A percentile compares a stretch with the other conserved stretches of the same genome.
phyloP scores from a whole-genome alignment of 192 early-diverging fungal genomes.

The Coemansia sp. region DNA sequence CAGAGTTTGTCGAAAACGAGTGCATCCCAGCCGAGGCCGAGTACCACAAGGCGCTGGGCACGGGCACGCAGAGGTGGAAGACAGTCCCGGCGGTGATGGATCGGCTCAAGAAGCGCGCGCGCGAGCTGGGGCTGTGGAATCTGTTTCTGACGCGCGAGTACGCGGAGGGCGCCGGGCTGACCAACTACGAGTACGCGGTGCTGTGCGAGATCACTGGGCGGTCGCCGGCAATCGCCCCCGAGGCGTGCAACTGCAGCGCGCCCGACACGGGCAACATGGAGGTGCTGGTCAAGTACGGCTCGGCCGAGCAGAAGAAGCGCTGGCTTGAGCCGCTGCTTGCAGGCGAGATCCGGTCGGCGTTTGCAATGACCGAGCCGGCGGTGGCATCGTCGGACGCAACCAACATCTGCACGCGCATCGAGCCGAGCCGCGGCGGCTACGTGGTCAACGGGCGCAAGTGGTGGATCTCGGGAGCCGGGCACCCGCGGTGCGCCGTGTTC shows the following conservation, averaged over 20 bases:
- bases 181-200: conserved; percentile 91
- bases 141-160: conserved; percentile 83
- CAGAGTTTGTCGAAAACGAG: conserved; percentile 64
- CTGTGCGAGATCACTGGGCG: conserved; percentile 90
- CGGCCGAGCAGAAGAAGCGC: conserved; percentile 70
- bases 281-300: conserved; percentile 95
- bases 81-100: conserved; percentile 82
- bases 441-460: conserved; percentile 86
- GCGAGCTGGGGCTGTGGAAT: conserved; percentile 92
- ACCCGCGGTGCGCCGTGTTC: conserved; percentile 90
- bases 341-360: conserved; percentile 92
- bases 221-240: conserved; percentile 75
- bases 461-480: conserved; percentile 98
- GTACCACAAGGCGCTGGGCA: conserved; percentile 69
- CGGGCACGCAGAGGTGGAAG: conserved; percentile 78
- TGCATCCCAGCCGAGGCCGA: conserved; percentile 91
- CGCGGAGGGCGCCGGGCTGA: conserved; percentile 78
- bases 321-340: conserved; percentile 82
- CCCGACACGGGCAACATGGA: conserved; percentile 99
- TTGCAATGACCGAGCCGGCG: conserved; percentile 97
- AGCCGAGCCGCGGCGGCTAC: conserved; percentile 60
- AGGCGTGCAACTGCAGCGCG: conserved; percentile 90
- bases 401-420: conserved; percentile 88
- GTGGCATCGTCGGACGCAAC: conserved; percentile 97
- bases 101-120: conserved; percentile 82